Evolutionary conservation across 306 rosid species (phyloP), one percentile per base, ranked within the genome.

Genomic region (Argentina anserina): DNA sequence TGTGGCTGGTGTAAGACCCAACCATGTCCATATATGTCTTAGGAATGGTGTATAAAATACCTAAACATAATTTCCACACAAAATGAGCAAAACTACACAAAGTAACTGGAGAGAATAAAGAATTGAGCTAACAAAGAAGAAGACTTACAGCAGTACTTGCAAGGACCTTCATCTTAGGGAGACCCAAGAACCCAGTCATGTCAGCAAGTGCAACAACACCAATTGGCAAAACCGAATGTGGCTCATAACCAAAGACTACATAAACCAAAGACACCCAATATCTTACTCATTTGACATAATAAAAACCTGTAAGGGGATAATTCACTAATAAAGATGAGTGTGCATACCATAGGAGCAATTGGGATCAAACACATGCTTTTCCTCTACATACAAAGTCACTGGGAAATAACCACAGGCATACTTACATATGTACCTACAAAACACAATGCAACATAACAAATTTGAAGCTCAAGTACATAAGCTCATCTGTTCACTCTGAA

Each of bases 1-100:
- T 46, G 95, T 42, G 13, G 86, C 99, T 9, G 97, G 64, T 8
- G 91, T 36, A 43, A 94, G 89, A 75, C 99, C 99, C 87, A 91
- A 68, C 99, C 99, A 94, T 58, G 97, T 91, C 97, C 99, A 91
- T 78, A 91, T 83, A 74, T 94, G 99, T 80, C 99, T 88, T 86
- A 94, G 66, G 79, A 94, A 89, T 10, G 99, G 99, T 34, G 97
- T 88, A 59, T 87, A 89, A 75, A 94, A 94, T 78, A 94, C 83
- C 98, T 94, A 75, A 65, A 28, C 43, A 66, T 59, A 42, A 69
- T 17, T 65, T 45, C 31, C 36, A 26, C 65, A 75, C 63, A 80
- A 40, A 67, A 42, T 60, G 65, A 47, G 70, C 37, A 73, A 81
- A 77, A 62, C 3, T 17, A 62, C 58, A 67, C 37, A 52, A 15